Base-by-base conservation (phyloP, 805 yeast species). In the Babjeviella inositovora region DNA sequence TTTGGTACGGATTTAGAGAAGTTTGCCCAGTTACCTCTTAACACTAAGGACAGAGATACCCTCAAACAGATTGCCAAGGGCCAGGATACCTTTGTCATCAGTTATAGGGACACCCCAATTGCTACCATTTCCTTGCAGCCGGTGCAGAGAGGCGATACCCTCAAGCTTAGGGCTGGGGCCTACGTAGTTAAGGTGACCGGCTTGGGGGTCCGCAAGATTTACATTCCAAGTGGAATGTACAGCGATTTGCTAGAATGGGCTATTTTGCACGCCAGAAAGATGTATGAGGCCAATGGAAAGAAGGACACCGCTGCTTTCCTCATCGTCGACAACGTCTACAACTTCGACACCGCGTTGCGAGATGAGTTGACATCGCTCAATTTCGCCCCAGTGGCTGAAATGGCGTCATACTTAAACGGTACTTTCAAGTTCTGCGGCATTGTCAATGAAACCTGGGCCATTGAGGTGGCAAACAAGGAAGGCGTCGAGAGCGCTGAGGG, bases 61-160 rank as follows among this genome's bases (percentile, higher is more conserved):
- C 26, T 23, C 24, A 23, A 40, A 28, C 27, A 55, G 45, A 32
- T 50, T 34, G 34, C 38, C 23, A 30, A 35, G 34, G 61, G 62
- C 11, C 50, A 55, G 9, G 63, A 71, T 32, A 54, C 81, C 1
- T 63, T 61, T 23, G 37, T 72, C 18, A 55, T 75, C 14, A 40
- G 63, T 10, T 77, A 76, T 47, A 63, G 85, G 38, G 64, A 63
- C n/a, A 53, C 71, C 1, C 85, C 90, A 10, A 70, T 79, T 38
- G 82, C 84, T 0, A 50, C 71, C 17, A 51, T 62, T 15, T 57
- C 72, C 1, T 28, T 53, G 7, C 15, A 6, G 9, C n/a, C 7
- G 7, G 50, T 62, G 21, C 56, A 53, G 20, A 24, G 17, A 7
- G 28, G 24, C 8, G 40, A 47, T 18, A 52, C 59, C n/a, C 53